Evolutionary conservation across 1,139 yeast species (phyloP).

Genomic region (Kurtzmaniella natalensis): DNA sequence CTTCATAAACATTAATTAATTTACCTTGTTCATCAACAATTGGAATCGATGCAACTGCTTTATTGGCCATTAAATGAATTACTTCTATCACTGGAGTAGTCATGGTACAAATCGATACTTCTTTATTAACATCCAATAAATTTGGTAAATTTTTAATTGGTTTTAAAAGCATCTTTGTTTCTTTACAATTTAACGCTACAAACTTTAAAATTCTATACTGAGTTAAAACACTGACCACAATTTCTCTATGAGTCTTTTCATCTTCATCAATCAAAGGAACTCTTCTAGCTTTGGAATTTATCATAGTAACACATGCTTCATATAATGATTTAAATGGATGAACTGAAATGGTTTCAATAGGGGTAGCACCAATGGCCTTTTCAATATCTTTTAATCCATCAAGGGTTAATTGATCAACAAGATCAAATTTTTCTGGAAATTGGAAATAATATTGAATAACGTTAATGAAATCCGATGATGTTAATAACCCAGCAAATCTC

Average conservation of each 20-base stretch:
- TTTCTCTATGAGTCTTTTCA: conserved; percentile 88
- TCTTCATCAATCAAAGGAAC: conserved; percentile 94
- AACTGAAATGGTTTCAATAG: conserved; percentile 81
- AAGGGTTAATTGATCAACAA: conserved; percentile 80
- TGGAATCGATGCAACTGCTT: conserved; percentile 87
- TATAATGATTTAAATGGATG: conserved; percentile 89
- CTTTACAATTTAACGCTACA: conserved; percentile 94
- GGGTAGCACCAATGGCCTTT: conserved; percentile 81
- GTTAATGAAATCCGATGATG: conserved; percentile 89
- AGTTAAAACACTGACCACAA: conserved; percentile 91
- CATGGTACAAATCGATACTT: conserved; percentile 80
- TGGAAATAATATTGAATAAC: conserved; percentile 94
- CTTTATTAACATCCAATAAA: conserved; percentile 52
- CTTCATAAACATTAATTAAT: conserved; percentile 89
- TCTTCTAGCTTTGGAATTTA: conserved; percentile 84
- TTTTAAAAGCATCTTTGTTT: conserved; percentile 76
- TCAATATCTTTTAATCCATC: conserved; percentile 86
- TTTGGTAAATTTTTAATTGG: conserved; percentile 66
- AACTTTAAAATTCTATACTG: conserved; percentile 95
- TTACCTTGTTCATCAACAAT: conserved; percentile 76
- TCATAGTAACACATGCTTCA: conserved; percentile 93
- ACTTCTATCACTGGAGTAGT: conserved; percentile 93
- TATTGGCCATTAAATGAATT: conserved; percentile 72
- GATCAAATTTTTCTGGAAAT: conserved; percentile 84
- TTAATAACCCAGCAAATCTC: conserved; percentile 88